Base-by-base conservation (phyloP, 2,329 filamentous ascomycete genomes). In the Sporothrix dimorphospora region DNA sequence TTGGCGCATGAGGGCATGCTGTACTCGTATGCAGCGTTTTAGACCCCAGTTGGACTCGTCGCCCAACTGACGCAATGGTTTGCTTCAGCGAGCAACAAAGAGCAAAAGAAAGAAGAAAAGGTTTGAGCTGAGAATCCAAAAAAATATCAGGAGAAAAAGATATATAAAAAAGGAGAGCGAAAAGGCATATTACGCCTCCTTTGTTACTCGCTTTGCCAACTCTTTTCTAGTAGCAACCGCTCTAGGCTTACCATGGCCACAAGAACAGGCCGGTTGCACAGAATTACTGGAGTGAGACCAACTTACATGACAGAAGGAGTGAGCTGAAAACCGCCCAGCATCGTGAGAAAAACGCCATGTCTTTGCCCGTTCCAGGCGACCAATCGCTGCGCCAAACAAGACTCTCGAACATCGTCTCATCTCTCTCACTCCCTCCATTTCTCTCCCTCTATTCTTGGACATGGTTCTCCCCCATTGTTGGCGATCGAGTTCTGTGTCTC, bases 171-270 rank as follows among this genome's bases (percentile, higher is more conserved):
- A 45, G 21, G 8, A 69, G 12, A n/a, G 16, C 27, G 19, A n/a
- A 67, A 49, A 66, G 40, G 40, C 24, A 63, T 14, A 21, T 42
- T 63, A 34, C 38, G 59, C n/a, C 40, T 27, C 38, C 11, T 45
- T 45, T 65, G n/a, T 5, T 47, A 27, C n/a, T 65, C 16, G 53
- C 53, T 8, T 30, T 42, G 38, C 24, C 14, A 16, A 9, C n/a
- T 27, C 42, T 24, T 3, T 12, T n/a, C 11, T n/a, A 42, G 34
- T 21, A 63, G 16, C 40, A 49, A 34, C 63, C 24, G 24, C 3
- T 45, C 42, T 66, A 49, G 63, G 63, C 42, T 66, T 65, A 65
- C 63, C 63, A 49, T 49, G 14, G 63, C 63, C 42, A 34, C 42
- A 49, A 30, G 11, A 34, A n/a, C 42, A 12, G 42, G 42, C 34